Evolutionary conservation across 2,329 filamentous ascomycete genomes (phyloP).

Genomic region (Colletotrichum salicis): DNA sequence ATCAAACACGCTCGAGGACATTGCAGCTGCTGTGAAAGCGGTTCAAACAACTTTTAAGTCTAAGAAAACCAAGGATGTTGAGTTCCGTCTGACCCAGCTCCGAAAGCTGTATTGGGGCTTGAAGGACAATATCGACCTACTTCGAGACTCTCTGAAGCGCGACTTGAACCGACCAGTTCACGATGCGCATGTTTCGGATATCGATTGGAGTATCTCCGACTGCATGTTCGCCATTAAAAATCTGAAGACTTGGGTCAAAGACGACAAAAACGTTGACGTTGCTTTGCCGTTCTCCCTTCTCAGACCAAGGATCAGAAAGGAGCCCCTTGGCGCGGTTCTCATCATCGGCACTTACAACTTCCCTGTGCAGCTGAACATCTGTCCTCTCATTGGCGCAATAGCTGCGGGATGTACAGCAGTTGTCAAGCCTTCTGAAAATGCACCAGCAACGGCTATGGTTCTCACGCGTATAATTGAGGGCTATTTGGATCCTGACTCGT

Average conservation of each 20-base stretch:
- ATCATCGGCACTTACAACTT: constrained; percentile 97
- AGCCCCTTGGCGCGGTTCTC: constrained; percentile 84
- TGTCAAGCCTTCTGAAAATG: constrained; percentile 89
- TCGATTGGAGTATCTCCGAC: constrained; percentile 83
- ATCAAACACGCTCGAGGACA: background rate
- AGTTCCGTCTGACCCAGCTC: constrained; percentile 86
- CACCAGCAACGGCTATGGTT: constrained; percentile 80
- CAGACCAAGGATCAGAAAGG: constrained; percentile 82
- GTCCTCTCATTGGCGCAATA: constrained; percentile 88
- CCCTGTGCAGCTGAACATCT: constrained; percentile 82
- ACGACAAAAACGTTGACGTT: constrained; percentile 79
- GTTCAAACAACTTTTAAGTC: constrained; percentile 76
- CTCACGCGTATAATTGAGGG: constrained; percentile 81
- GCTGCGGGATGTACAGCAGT: constrained; percentile 90
- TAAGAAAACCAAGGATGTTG: constrained; percentile 83
- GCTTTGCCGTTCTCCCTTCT: constrained; percentile 74
- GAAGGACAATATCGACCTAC: constrained; percentile 77
- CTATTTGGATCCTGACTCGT: constrained; percentile 80
- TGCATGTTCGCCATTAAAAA: constrained; percentile 82
- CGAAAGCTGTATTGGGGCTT: constrained; percentile 95
- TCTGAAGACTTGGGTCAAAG: constrained; percentile 82
- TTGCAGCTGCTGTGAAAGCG: constrained; percentile 44
- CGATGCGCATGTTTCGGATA: constrained; percentile 80
- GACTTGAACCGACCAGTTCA: constrained; percentile 83
- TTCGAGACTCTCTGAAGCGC: constrained; percentile 78